Percentiles rank a stretch among this genome's conserved stretches.
Conservation (phyloP, 2,329 filamentous ascomycete genomes). For the Talaromyces sp. region DNA sequence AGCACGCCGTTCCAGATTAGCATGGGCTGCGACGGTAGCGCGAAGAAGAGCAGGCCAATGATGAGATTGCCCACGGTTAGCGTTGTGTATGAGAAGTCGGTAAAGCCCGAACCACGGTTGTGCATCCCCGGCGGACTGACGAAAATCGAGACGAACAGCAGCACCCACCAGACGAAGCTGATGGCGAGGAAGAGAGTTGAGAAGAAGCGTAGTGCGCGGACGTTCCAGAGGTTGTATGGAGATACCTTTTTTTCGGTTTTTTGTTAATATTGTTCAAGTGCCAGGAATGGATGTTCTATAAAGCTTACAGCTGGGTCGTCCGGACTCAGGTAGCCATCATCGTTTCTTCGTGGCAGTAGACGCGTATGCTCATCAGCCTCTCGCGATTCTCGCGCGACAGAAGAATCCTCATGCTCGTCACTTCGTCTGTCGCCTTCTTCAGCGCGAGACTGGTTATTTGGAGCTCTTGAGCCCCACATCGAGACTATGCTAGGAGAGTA, state of each 20-base stretch:
- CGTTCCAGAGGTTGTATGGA: constrained; percentile 91
- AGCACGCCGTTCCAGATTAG: constrained; percentile 68
- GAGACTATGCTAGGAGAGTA: constrained; percentile 20
- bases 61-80: constrained; percentile 72
- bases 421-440: not conserved
- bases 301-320: constrained; percentile 70
- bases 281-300: too few species aligned
- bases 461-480: constrained; percentile 17
- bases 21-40: constrained; percentile 73
- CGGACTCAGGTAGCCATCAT: constrained; percentile 64
- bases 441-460: constrained; percentile 1
- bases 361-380: constrained; percentile 60
- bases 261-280: not conserved
- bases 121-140: constrained; percentile 84
- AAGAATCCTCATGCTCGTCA: not conserved
- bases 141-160: constrained; percentile 85
- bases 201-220: constrained; percentile 73
- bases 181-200: constrained; percentile 71
- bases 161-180: constrained; percentile 86
- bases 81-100: constrained; percentile 77
- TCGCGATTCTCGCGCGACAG: constrained; percentile 1
- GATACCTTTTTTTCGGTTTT: constrained; percentile 51
- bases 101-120: constrained; percentile 86
- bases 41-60: constrained; percentile 79
- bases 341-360: constrained; percentile 62